Percentiles rank a stretch among this genome's conserved stretches.
These are phyloP conservation scores for Mycena venus DNA, from an alignment of 768 basidiomycete species.

Conservation along the genomic window DNA sequence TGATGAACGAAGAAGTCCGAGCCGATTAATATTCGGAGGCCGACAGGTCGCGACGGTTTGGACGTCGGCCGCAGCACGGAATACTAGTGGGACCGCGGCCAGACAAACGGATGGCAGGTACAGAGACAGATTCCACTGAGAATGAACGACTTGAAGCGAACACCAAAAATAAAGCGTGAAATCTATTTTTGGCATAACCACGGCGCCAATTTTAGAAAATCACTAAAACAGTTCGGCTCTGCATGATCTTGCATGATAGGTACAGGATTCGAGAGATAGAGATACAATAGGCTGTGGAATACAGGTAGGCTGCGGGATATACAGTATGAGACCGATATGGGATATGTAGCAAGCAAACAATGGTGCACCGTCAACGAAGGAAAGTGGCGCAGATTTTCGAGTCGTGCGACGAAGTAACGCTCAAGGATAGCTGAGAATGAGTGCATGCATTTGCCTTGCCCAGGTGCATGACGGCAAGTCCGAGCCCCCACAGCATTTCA, in stretches of 20 bases:
- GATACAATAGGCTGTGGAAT: constrained; percentile 26
- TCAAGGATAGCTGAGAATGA: constrained; percentile 76
- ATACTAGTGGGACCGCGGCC: too few relatives aligned
- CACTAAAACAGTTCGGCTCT: too few relatives aligned
- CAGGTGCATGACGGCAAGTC: constrained; percentile 68
- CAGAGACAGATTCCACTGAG: neutral
- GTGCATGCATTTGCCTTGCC: constrained; percentile 71
- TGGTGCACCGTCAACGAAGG: neutral
- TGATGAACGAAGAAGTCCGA: too few relatives aligned
- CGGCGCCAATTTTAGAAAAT: too few relatives aligned
- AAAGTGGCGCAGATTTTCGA: neutral
- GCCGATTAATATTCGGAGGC: too few relatives aligned
- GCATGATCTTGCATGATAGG: too few relatives aligned
- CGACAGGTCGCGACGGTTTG: too few relatives aligned
- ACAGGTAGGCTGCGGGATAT: neutral
- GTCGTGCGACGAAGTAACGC: neutral
- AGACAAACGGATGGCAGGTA: neutral
- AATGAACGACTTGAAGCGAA: neutral
- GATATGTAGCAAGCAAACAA: neutral
- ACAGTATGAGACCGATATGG: neutral
- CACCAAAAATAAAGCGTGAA: neutral
- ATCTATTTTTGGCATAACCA: constrained; percentile 1
- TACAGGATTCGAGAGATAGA: too few relatives aligned
- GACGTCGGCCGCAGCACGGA: too few relatives aligned
- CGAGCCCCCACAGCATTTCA: constrained; percentile 60